Base-by-base conservation (phyloP, 768 basidiomycete genomes). In the Tylopilus vinaceipallidus region DNA sequence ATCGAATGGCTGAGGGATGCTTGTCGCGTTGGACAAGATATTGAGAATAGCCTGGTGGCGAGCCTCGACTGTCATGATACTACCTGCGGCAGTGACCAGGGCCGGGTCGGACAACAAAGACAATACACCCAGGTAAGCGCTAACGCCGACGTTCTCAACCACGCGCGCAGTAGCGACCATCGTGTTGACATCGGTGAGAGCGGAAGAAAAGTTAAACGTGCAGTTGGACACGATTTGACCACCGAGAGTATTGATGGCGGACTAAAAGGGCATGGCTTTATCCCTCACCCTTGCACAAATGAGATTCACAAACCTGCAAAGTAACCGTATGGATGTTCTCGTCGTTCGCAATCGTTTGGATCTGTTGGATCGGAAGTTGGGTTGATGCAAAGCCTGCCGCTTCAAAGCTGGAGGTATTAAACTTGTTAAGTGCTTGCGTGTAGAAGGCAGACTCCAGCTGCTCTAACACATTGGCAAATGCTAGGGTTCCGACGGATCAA, bases 41-140 rank as follows among this genome's bases (percentile, higher is more conserved):
- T 92, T 91, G 44, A 91, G 76, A 36, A 92, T 67, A 2, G 85
- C 83, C 64, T 86, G 83, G 59, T 94, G 91, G 40, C 91, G 84
- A n/a, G 88, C 84, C 62, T 93, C 91, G 40, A 89, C 75, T 24
- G 88, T 84, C 66, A 88, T 59, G 62, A 91, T 91, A 22, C 83
- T 81, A 8, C 75, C 86, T 34, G 87, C 88, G n/a, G 80, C 74
- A 45, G 76, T 75, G 42, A 88, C 70, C 48, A 90, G 59, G 22
- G 74, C 68, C 13, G 84, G 82, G 56, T 88, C 81, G 12, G 70
- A 64, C 40, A 92, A 52, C 34, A 88, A 75, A 46, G 78, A 73
- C 7, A 86, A 81, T 45, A 80, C 88, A 49, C 88, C 88, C 23
- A 89, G 79, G 70, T 90, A 91, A 3, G 88, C 90, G 17, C 73